Percentiles rank a stretch among this genome's conserved stretches.
Evolutionary conservation across 352 stramenopile species (phyloP).

Genomic region (Phytophthora pini): DNA sequence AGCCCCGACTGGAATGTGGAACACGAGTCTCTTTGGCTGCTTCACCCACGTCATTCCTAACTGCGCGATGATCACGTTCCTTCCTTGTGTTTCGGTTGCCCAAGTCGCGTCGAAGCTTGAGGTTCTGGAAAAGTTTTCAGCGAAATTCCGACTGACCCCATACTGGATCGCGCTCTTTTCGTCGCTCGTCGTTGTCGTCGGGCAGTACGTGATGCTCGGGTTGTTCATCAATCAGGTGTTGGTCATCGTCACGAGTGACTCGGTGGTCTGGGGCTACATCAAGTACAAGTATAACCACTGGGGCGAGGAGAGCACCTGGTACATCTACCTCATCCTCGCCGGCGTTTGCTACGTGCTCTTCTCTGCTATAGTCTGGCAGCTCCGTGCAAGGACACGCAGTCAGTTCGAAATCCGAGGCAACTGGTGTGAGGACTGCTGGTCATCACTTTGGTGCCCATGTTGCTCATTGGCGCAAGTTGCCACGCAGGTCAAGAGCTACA

Average conservation of each 20-base stretch:
- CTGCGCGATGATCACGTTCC: constrained; percentile 45
- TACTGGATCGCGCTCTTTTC: constrained; percentile 31
- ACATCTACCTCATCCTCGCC: constrained; percentile 32
- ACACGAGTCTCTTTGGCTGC: constrained; percentile 38
- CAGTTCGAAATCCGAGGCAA: constrained; percentile 25
- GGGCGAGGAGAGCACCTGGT: constrained; percentile 32
- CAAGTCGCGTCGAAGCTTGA: constrained; percentile 44
- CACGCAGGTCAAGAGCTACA: constrained; percentile 57
- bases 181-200: constrained; percentile 25
- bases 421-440: constrained; percentile 33
- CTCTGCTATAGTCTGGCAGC: constrained; percentile 28
- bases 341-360: constrained; percentile 33
- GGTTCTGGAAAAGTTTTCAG: constrained; percentile 34
- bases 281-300: constrained; percentile 42
- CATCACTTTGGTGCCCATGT: constrained; percentile 36
- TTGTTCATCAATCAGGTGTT: constrained; percentile 35
- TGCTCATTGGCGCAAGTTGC: constrained; percentile 50
- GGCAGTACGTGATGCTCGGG: constrained; percentile 30
- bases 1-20: constrained; percentile 27
- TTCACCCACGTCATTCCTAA: constrained; percentile 48
- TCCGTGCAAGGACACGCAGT: constrained; percentile 17
- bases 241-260: constrained; percentile 28
- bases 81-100: constrained; percentile 44
- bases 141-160: constrained; percentile 21
- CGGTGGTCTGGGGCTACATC: constrained; percentile 33